Base-by-base conservation (phyloP, 306 rosid genomes). In the Rosa rugosa region DNA sequence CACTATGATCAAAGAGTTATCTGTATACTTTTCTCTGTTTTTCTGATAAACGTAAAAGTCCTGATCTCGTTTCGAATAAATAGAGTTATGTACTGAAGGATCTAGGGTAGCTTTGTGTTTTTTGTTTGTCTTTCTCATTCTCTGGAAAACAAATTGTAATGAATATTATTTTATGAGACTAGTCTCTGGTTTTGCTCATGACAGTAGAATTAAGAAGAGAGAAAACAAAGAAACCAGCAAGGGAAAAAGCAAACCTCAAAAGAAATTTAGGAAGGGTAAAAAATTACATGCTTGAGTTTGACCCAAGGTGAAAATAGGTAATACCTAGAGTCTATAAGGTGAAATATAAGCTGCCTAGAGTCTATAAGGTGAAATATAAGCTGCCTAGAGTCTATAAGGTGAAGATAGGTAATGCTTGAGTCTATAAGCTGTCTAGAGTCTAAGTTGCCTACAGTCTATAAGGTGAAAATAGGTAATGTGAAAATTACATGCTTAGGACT, bases 161-260 rank as follows among this genome's bases (percentile, higher is more conserved):
- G 34, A 60, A 36, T 22, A 36, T 51, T 18, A 20, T 11, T 75
- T 42, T 22, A 41, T 22, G 69, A 59, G 69, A 25, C 47, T 59
- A 59, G 66, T 42, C 3, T 60, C 22, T n/a, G 13, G 16, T 4
- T 44, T 75, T 44, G 25, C 46, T 62, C 71, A 44, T 44, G 70
- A 27, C 59, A 75, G 45, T 75, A 31, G 46, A 41, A 16, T 62
- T 62, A 7, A 63, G 72, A 45, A 75, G 36, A 63, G 45, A 36
- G 34, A n/a, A 31, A 44, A 40, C 71, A 67, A 60, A 45, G 71
- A 46, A 75, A 71, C 17, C 69, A 62, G 20, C 51, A 13, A 47
- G 34, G 40, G 62, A 47, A 64, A 62, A 75, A 46, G 23, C n/a
- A 65, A 75, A 62, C 71, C 25, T 46, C 47, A 47, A 63, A 75